Evolutionary conservation across 805 yeast genomes (phyloP).

Genomic region (Yamadazyma akitaensis): DNA sequence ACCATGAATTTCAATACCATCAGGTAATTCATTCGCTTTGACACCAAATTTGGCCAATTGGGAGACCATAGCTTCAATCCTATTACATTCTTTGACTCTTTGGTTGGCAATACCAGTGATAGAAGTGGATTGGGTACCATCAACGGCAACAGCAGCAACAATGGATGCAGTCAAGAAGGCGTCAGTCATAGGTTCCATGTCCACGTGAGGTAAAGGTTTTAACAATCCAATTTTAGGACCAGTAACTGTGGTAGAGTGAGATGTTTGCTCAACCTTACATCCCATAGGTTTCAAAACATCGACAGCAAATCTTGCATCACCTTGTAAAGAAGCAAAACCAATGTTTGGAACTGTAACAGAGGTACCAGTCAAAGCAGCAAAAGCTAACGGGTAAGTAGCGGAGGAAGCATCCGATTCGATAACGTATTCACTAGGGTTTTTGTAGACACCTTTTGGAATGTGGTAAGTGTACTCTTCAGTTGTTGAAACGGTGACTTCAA

Average conservation of each 20-base stretch:
- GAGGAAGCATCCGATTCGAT: slow-evolving; percentile 97
- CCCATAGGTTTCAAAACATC: slow-evolving; percentile 96
- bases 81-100: slow-evolving; percentile 94
- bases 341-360: slow-evolving; percentile 92
- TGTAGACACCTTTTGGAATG: slow-evolving; percentile 80
- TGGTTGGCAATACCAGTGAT: slow-evolving; percentile 97
- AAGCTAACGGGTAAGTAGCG: slow-evolving; percentile 96
- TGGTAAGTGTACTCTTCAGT: slow-evolving; percentile 82
- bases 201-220: slow-evolving; percentile 69
- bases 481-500: slow-evolving; percentile 63
- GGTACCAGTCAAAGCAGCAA: slow-evolving; percentile 94
- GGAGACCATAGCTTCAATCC: slow-evolving; percentile 91
- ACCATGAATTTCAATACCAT: slow-evolving; percentile 89
- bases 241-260: slow-evolving; percentile 82
- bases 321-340: slow-evolving; percentile 88
- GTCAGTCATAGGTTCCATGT: slow-evolving; percentile 99
- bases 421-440: slow-evolving; percentile 79
- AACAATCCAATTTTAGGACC: slow-evolving; percentile 77
- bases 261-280: slow-evolving; percentile 79
- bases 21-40: slow-evolving; percentile 75
- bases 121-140: slow-evolving; percentile 51
- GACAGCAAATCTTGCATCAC: slow-evolving; percentile 94
- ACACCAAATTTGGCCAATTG: slow-evolving; percentile 92
- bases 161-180: slow-evolving; percentile 96
- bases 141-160: slow-evolving; percentile 85